Percentiles rank a stretch among this genome's conserved stretches.
phyloP scores from a whole-genome alignment of 1,284 basidiomycete genomes.

The Cutaneotrichosporon curvatum region DNA sequence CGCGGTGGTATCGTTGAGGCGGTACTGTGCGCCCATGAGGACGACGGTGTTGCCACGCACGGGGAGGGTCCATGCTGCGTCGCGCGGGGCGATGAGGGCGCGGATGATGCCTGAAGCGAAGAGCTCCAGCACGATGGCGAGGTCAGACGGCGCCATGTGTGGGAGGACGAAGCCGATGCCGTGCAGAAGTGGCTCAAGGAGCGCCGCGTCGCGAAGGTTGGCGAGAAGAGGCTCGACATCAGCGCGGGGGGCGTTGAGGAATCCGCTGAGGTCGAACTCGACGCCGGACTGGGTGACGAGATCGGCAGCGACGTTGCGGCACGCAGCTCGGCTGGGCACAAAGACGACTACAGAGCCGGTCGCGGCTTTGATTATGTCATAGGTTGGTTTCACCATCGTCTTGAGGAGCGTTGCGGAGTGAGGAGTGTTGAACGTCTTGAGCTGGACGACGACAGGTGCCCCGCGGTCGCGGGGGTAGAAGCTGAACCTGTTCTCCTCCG shows the following conservation, averaged over 20 bases:
- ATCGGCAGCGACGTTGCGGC: slow-evolving; percentile 68
- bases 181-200: slow-evolving; percentile 72
- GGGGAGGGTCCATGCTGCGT: slow-evolving; percentile 79
- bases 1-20: slow-evolving; percentile 60
- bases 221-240: slow-evolving; percentile 59
- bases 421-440: slow-evolving; percentile 76
- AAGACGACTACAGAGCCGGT: slow-evolving; percentile 70
- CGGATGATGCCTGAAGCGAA: slow-evolving; percentile 73
- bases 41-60: slow-evolving; percentile 73
- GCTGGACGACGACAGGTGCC: slow-evolving; percentile 62
- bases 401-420: slow-evolving; percentile 84
- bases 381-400: slow-evolving; percentile 85
- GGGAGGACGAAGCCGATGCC: slow-evolving; percentile 84
- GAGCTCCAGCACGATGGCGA: slow-evolving; percentile 70
- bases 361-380: slow-evolving; percentile 53
- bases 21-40: slow-evolving; percentile 88
- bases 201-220: slow-evolving; percentile 58
- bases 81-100: slow-evolving; percentile 75
- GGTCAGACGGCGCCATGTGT: slow-evolving; percentile 63
- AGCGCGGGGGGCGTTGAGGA: slow-evolving; percentile 56
- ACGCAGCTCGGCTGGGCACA: slow-evolving; percentile 78
- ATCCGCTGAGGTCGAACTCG: slow-evolving; percentile 65
- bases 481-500: slow-evolving; percentile 58
- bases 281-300: slow-evolving; percentile 81
- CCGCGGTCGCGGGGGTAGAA: slow-evolving; percentile 80